These are phyloP conservation scores for Colletotrichum chlorophyti DNA, from an alignment of 2,329 filamentous ascomycete species.

Conservation along the genomic window DNA sequence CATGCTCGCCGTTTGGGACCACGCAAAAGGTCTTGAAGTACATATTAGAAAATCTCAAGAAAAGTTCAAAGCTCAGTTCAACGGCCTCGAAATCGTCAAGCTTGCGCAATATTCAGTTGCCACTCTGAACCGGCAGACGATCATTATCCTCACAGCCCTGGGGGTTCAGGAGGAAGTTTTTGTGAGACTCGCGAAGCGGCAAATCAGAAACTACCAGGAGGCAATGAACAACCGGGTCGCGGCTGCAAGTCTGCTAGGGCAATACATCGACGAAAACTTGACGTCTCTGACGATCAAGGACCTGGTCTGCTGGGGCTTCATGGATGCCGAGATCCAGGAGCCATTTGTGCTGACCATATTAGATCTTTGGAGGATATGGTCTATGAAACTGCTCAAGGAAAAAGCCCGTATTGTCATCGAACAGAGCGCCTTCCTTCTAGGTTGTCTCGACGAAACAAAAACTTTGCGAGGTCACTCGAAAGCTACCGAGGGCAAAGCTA, in stretches of 20 bases:
- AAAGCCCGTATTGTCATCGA: conserved; percentile 87
- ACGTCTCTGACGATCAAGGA: conserved; percentile 76
- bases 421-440: conserved; percentile 85
- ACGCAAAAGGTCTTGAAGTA: conserved; percentile 71
- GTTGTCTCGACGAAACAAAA: conserved; percentile 85
- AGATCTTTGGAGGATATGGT: conserved; percentile 87
- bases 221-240: conserved; percentile 71
- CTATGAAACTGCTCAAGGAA: conserved; percentile 87
- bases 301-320: conserved; percentile 83
- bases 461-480: conserved; percentile 75
- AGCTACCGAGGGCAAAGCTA: conserved; percentile 45
- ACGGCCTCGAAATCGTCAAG: conserved; percentile 84
- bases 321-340: conserved; percentile 64
- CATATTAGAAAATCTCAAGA: conserved; percentile 84
- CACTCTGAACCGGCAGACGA: conserved; percentile 88
- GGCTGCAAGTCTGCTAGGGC: conserved; percentile 73
- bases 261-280: conserved; percentile 85
- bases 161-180: conserved; percentile 76
- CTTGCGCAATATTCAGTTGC: conserved; percentile 79
- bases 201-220: conserved; percentile 71
- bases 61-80: conserved; percentile 79
- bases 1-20: conserved; percentile 77
- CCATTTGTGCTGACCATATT: conserved; percentile 85
- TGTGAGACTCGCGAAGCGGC: conserved; percentile 67
- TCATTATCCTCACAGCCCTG: conserved; percentile 80